Conservation (phyloP, 805 yeast species). For the Saccharomyces kudriavzevii region DNA sequence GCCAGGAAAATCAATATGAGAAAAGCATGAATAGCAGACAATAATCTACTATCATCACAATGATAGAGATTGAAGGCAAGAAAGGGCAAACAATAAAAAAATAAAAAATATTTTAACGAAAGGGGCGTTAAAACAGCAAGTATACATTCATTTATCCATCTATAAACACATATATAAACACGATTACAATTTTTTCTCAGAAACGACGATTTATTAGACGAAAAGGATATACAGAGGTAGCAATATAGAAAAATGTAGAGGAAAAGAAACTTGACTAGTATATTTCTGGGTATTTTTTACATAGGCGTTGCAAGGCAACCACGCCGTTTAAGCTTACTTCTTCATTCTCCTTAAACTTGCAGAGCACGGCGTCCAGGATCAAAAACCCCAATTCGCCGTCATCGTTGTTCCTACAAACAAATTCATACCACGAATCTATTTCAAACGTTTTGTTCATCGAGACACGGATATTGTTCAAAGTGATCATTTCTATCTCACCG, state of each 20-base stretch:
- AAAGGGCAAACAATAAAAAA: not conserved
- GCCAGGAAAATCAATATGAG: slow-evolving; percentile 23
- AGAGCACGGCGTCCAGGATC: slow-evolving; percentile 28
- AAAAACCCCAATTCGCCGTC: slow-evolving; percentile 29
- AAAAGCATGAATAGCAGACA: not conserved
- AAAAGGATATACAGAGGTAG: not conserved
- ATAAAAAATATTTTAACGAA: not conserved
- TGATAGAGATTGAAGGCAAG: not conserved
- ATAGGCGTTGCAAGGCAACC: slow-evolving; percentile 26
- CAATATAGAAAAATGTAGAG: not conserved
- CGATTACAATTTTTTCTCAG: not conserved
- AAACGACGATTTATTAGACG: not conserved
- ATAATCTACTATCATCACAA: not conserved
- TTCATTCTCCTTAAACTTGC: slow-evolving; percentile 23
- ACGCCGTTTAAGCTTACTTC: slow-evolving; percentile 26
- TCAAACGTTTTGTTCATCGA: slow-evolving; percentile 21
- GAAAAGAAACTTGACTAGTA: slow-evolving; percentile 8
- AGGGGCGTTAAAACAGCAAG: not conserved
- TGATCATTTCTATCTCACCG: slow-evolving; percentile 21
- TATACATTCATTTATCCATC: not conserved
- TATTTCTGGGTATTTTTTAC: slow-evolving; percentile 27
- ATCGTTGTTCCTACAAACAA: slow-evolving; percentile 29
- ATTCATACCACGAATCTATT: slow-evolving; percentile 29
- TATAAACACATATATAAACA: slow-evolving; percentile 2
- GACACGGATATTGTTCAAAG: slow-evolving; percentile 22